Evolutionary conservation across 176 grass and related monocot genomes (phyloP), one percentile per base, ranked within the genome.

Genomic region (Aegilops sharonensis): DNA sequence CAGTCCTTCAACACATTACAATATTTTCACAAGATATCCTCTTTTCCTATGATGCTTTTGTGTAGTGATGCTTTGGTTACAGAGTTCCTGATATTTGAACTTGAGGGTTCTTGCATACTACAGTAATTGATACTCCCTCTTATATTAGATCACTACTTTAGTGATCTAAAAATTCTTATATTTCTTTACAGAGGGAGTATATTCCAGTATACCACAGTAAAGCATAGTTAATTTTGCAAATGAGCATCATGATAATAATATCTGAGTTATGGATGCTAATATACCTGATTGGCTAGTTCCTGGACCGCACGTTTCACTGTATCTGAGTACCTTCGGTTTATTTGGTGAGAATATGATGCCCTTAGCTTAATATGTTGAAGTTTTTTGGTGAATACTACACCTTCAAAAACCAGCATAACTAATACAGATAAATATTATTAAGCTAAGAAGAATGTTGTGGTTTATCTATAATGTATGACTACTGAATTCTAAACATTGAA

Each of bases 251-350:
- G 32, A 61, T 87, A 65, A 67, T 36, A 43, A 9, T 47, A 73
- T 66, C 43, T 65, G n/a, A 78, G 24, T 56, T 73, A 45, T 64
- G 24, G 32, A 87, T 77, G 35, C 24, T 45, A 63, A 68, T 76
- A 64, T 5, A 34, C 40, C 40, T 30, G 57, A 61, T 30, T 80
- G 39, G 25, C 37, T n/a, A 69, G 14, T 59, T 60, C 18, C 27
- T 77, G 42, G 62, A 59, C 68, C 54, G 52, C 56, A 50, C n/a
- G 29, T 74, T 81, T 72, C 9, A 72, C 29, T 14, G 39, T 74
- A 50, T 34, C 67, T 48, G 17, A 59, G 64, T 76, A 76, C 48
- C 17, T 85, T 85, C 43, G 68, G 31, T 80, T 61, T 81, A 68
- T 50, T 76, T 14, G 35, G 34, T 21, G 57, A 54, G 3, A 72